Conservation (phyloP, 169 alveolate species). For the Perkinsus marinus region DNA sequence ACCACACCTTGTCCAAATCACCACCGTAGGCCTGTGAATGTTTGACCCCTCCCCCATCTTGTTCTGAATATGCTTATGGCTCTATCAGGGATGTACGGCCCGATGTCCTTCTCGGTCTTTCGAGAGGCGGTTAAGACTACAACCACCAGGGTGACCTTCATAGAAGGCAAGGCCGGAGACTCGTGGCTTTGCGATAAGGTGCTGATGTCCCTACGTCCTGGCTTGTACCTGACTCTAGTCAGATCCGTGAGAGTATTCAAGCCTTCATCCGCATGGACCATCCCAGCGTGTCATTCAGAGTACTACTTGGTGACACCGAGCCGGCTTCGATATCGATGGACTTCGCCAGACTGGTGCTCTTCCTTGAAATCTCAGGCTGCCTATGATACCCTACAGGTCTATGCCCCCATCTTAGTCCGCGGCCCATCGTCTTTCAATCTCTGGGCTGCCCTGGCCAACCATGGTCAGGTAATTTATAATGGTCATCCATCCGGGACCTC, state of each 20-base stretch:
- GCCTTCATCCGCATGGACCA: neutral
- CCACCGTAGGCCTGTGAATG: no score
- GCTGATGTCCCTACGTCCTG: neutral
- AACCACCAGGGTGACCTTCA: neutral
- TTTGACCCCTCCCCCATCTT: no score
- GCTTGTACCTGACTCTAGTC: neutral
- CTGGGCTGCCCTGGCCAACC: neutral
- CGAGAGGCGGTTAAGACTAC: neutral
- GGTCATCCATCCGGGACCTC: neutral
- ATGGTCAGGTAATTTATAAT: neutral
- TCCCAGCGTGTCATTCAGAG: neutral
- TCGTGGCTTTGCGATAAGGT: neutral
- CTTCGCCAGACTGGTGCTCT: neutral
- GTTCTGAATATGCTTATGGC: no score
- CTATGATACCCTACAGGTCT: neutral
- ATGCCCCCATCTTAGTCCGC: neutral
- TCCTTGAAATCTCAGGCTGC: neutral
- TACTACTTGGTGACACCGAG: neutral
- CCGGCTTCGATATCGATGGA: neutral
- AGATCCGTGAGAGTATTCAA: neutral
- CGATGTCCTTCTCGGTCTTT: neutral
- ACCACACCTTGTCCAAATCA: no score
- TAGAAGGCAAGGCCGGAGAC: neutral
- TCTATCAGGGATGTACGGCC: neutral
- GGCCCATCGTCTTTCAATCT: neutral